phyloP scores from a whole-genome alignment of 306 rosid species.

The Quercus bicolor region DNA sequence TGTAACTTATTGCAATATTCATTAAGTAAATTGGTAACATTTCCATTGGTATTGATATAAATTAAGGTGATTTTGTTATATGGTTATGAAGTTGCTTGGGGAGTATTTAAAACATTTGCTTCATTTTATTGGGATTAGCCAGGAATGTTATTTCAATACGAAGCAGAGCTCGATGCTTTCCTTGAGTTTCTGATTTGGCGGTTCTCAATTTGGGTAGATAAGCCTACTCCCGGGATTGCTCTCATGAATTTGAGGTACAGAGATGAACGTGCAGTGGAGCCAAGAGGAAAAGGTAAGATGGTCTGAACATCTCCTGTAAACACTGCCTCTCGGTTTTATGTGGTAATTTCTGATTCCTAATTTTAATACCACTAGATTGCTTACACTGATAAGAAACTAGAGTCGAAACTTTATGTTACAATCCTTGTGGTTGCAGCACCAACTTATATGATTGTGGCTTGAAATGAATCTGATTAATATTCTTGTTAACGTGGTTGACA shows the following conservation, averaged over 20 bases:
- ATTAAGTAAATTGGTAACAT: not conserved
- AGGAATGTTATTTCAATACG: constrained; percentile 99
- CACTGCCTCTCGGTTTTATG: not conserved
- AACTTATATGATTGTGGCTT: not conserved
- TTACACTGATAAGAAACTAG: not conserved
- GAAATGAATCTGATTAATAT: not conserved
- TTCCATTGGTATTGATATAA: constrained; percentile 4
- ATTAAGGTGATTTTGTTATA: not conserved
- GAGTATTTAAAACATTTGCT: constrained; percentile 25
- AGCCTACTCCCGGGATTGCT: constrained; percentile 94
- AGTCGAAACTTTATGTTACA: not conserved
- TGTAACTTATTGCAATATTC: constrained; percentile 6
- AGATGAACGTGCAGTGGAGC: constrained; percentile 76
- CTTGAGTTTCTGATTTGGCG: constrained; percentile 98
- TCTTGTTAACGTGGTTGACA: not conserved
- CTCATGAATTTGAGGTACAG: constrained; percentile 96
- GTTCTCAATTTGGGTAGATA: constrained; percentile 97
- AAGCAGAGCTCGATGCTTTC: constrained; percentile 91
- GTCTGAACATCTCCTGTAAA: constrained; percentile 20
- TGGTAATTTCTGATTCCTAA: not conserved
- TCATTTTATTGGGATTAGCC: constrained; percentile 76
- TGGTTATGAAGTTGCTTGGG: constrained; percentile 7
- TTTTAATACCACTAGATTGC: not conserved
- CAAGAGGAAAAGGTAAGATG: constrained; percentile 69
- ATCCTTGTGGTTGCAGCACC: not conserved